These are phyloP conservation scores for Cryphonectria japonica DNA, from an alignment of 2,329 filamentous ascomycete species.

Conservation along the genomic window DNA sequence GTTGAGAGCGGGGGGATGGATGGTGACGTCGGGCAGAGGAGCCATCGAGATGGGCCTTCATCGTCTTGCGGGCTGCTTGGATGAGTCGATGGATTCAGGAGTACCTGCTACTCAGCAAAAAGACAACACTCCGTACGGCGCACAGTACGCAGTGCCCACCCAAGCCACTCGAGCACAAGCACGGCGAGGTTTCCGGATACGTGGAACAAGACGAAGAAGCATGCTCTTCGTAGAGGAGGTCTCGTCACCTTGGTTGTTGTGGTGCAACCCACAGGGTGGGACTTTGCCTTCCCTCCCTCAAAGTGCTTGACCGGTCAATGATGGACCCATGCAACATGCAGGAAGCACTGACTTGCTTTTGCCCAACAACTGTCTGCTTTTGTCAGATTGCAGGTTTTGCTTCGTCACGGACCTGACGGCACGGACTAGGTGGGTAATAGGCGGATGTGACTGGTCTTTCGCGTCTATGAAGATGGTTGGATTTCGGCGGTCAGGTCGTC, in stretches of 20 bases:
- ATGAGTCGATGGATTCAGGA: background rate
- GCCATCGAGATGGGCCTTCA: background rate
- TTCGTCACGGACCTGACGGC: background rate
- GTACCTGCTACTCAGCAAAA: constrained; percentile 12
- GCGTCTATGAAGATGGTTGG: background rate
- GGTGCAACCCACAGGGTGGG: background rate
- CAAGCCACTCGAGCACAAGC: background rate
- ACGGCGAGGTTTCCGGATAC: background rate
- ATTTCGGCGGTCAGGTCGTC: constrained; percentile 9
- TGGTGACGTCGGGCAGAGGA: background rate
- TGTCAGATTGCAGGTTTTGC: constrained; percentile 2
- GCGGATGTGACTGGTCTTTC: constrained; percentile 3
- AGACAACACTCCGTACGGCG: constrained; percentile 19
- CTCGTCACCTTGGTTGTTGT: background rate
- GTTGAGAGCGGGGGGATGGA: background rate
- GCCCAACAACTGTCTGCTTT: background rate
- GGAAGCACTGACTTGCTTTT: background rate
- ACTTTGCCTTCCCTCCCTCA: background rate
- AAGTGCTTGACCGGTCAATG: constrained; percentile 11
- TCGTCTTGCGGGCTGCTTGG: background rate
- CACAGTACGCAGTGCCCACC: constrained; percentile 18
- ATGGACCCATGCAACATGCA: constrained; percentile 9
- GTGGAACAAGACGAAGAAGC: background rate
- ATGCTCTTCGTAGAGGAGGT: background rate
- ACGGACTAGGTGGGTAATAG: constrained; percentile 1